Evolutionary conservation across 2,329 filamentous ascomycete genomes (phyloP).

Genomic region (Beauveria australis): DNA sequence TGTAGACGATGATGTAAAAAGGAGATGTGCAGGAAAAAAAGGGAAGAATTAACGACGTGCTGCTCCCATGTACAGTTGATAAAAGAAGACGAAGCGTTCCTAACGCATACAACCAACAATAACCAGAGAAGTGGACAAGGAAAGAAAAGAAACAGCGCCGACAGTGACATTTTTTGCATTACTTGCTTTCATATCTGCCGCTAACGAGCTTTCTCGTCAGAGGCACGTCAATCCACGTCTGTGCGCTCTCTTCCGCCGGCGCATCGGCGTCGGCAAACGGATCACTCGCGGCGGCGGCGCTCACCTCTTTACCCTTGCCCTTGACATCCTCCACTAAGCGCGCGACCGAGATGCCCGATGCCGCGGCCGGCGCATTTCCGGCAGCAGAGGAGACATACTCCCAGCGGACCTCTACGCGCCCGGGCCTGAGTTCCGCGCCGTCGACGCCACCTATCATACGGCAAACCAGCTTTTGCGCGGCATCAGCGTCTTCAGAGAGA

Average conservation of each 20-base stretch:
- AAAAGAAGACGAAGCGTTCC: background rate
- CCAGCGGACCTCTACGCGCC: slow-evolving; percentile 76
- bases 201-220: slow-evolving; percentile 60
- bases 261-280: slow-evolving; percentile 55
- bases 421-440: slow-evolving; percentile 59
- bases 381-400: slow-evolving; percentile 44
- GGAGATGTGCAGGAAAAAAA: background rate
- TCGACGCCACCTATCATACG: slow-evolving; percentile 64
- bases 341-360: slow-evolving; percentile 59
- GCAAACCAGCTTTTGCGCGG: slow-evolving; percentile 69
- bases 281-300: slow-evolving; percentile 29
- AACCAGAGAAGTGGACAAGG: background rate
- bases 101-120: background rate
- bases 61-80: background rate
- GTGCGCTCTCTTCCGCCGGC: slow-evolving; percentile 15
- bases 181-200: slow-evolving; percentile 62
- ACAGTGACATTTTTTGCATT: background rate
- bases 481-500: slow-evolving; percentile 47
- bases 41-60: background rate
- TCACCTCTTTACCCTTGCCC: slow-evolving; percentile 42
- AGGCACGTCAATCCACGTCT: slow-evolving; percentile 59
- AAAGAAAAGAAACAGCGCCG: background rate
- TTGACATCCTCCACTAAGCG: slow-evolving; percentile 32
- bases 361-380: slow-evolving; percentile 20
- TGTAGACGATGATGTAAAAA: background rate